These are phyloP conservation scores for Neoboletus magnificus DNA, from an alignment of 768 basidiomycete species.

Conservation along the genomic window DNA sequence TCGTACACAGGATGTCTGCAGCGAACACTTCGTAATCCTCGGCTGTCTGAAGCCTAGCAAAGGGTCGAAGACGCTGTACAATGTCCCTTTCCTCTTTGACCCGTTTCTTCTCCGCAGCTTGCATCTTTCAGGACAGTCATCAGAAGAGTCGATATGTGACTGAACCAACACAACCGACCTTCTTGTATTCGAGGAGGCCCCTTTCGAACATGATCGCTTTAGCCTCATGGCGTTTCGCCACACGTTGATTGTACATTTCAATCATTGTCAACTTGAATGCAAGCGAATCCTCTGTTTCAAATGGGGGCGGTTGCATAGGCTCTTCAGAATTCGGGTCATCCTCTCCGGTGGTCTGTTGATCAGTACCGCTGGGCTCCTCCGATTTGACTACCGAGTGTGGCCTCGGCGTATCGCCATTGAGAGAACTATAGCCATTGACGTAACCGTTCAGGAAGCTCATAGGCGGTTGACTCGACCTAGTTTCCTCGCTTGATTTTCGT, in stretches of 20 bases:
- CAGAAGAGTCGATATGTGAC: neutral
- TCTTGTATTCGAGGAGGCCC: conserved; percentile 89
- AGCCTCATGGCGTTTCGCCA: conserved; percentile 79
- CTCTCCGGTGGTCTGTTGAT: conserved; percentile 40
- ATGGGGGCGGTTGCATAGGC: conserved; percentile 66
- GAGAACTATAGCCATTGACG: conserved; percentile 34
- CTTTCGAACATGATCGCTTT: conserved; percentile 92
- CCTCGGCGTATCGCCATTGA: conserved; percentile 36
- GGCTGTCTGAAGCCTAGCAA: conserved; percentile 85
- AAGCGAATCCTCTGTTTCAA: conserved; percentile 81
- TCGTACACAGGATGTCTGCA: conserved; percentile 86
- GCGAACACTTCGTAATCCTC: conserved; percentile 88
- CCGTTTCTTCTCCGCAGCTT: conserved; percentile 88
- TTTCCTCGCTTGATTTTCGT: conserved; percentile 25
- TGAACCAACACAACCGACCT: conserved; percentile 49
- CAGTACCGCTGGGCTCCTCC: conserved; percentile 42
- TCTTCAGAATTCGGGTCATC: conserved; percentile 63
- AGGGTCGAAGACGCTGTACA: conserved; percentile 82
- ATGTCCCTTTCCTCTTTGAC: conserved; percentile 91
- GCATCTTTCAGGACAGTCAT: conserved; percentile 53
- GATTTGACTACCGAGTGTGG: conserved; percentile 32
- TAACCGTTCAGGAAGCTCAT: conserved; percentile 25
- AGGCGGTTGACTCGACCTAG: conserved; percentile 24
- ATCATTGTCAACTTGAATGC: conserved; percentile 84
- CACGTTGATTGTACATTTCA: conserved; percentile 87